Conservation (phyloP, 495 filamentous ascomycete species). For the Peziza echinospora region DNA sequence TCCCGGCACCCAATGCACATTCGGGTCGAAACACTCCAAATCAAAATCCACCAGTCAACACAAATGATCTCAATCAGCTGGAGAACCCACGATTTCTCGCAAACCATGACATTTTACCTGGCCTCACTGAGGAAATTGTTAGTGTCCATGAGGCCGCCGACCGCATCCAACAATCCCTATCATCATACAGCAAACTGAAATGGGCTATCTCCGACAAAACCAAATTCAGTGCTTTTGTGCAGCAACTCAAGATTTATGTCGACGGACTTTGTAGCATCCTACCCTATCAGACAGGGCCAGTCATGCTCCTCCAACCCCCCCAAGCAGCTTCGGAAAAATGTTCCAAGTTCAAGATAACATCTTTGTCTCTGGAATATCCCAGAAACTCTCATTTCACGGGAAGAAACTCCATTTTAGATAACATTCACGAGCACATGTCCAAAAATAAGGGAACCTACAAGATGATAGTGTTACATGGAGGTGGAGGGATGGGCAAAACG, state of each 20-base stretch:
- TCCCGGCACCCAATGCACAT: too few species aligned
- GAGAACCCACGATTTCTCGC: background rate
- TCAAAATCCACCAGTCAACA: background rate
- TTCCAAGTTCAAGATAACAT: background rate
- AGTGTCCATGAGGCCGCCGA: background rate
- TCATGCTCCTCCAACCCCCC: too few species aligned
- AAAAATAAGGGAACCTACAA: background rate
- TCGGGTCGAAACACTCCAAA: too few species aligned
- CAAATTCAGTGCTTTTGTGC: background rate
- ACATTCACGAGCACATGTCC: background rate
- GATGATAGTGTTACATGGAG: constrained; percentile 3
- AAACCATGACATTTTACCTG: background rate
- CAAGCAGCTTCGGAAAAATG: background rate
- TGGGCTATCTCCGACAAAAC: background rate
- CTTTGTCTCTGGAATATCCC: constrained; percentile 1
- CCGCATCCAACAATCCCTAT: background rate
- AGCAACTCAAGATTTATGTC: background rate
- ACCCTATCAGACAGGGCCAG: background rate
- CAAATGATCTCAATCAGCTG: background rate
- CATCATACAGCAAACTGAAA: background rate
- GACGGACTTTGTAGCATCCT: background rate
- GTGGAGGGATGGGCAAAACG: constrained; percentile 9
- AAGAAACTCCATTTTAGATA: background rate
- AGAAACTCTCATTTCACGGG: constrained; percentile 2
- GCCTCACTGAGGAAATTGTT: background rate